Conservation (phyloP, 129 eudicot species). For the Centella asiatica region DNA sequence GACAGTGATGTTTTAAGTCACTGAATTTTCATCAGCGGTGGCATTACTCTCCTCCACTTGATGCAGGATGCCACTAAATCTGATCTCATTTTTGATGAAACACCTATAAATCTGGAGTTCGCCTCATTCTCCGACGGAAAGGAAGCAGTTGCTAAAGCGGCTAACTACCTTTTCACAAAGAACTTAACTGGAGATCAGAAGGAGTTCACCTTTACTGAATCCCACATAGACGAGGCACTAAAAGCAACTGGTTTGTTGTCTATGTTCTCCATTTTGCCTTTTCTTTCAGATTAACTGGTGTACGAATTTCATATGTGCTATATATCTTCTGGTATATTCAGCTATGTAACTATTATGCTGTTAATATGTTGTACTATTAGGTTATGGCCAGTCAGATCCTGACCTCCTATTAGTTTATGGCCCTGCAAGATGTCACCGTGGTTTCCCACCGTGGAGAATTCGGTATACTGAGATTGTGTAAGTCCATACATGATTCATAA, state of each 20-base stretch:
- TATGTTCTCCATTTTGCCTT: neutral
- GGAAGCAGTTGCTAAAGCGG: slow-evolving; percentile 72
- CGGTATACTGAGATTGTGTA: slow-evolving; percentile 95
- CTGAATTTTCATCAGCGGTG: neutral
- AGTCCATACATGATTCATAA: slow-evolving; percentile 18
- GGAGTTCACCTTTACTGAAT: slow-evolving; percentile 49
- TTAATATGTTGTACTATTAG: slow-evolving; percentile 25
- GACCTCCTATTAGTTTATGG: slow-evolving; percentile 75
- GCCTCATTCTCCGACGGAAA: slow-evolving; percentile 67
- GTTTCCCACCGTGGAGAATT: slow-evolving; percentile 87
- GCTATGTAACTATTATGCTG: slow-evolving; percentile 4
- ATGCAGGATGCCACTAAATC: slow-evolving; percentile 37
- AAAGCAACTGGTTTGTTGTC: slow-evolving; percentile 45
- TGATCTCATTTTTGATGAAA: slow-evolving; percentile 22
- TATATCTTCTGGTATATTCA: neutral
- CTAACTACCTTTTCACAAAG: slow-evolving; percentile 59
- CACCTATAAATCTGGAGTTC: slow-evolving; percentile 43
- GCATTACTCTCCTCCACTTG: neutral
- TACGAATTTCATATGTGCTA: neutral
- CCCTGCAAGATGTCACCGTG: slow-evolving; percentile 79
- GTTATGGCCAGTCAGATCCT: slow-evolving; percentile 60
- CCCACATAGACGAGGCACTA: slow-evolving; percentile 54
- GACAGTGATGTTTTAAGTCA: too few species aligned
- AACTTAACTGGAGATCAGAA: slow-evolving; percentile 26
- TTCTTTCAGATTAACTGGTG: neutral